Base-by-base conservation (phyloP, 75 land plant species). In the Sequoiadendron giganteum region DNA sequence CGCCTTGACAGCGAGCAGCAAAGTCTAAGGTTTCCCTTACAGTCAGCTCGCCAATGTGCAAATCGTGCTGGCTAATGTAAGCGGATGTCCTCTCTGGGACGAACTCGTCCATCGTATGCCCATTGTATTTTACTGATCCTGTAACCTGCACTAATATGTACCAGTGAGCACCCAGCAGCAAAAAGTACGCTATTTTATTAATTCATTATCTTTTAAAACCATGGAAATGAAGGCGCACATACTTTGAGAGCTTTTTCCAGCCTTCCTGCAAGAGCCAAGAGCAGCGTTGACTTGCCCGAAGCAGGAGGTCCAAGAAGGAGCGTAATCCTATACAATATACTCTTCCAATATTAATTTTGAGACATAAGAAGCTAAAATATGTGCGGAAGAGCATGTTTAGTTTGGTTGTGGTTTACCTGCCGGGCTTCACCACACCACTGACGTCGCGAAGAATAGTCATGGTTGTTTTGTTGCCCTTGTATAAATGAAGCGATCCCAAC, bases 21-120 rank as follows among this genome's bases (percentile, higher is more conserved):
- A 95, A 97, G 25, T 94, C 95, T 16, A 97, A 89, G 28, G 95
- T 93, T 90, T 97, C 98, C 79, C 98, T 90, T 1, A 97, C 97
- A 30, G 98, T 97, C 90, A 94, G 94, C 86, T 97, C 98, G 30
- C 94, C 94, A 47, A 94, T 90, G 86, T 95, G 97, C 84, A 90
- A 90, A 86, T 97, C 98, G 16, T 93, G 90, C 90, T 95, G 95
- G 78, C 98, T 93, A 54, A 95, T 93, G 88, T 97, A 97, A 56
- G 98, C 93, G 43, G 95, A 89, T 16, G 98, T 97, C 86, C 95
- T 92, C 76, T 94, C 95, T 85, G 98, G 95, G 42, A 95, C 91
- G 88, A 97, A 97, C 84, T 97, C 95, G 34, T 92, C 90, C 14
- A 95, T 83, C 1, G 30, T 85, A 86, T 91, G 89, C 25, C 95